These are phyloP conservation scores for Gynochthodes officinalis DNA, from an alignment of 257 asterid species.

Conservation along the genomic window DNA sequence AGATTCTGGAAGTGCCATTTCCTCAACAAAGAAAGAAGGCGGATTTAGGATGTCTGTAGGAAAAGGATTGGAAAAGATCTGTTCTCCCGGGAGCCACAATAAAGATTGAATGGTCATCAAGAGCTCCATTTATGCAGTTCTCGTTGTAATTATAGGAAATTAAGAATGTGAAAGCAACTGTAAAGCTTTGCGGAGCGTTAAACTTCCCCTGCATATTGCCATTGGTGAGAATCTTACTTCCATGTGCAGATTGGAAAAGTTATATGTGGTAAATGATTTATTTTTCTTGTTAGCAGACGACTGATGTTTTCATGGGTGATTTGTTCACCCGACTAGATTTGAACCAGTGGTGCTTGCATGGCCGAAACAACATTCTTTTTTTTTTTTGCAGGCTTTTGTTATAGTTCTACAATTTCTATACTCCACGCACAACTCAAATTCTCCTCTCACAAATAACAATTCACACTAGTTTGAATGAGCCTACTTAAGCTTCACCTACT, in stretches of 20 bases:
- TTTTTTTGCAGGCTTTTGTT: no score
- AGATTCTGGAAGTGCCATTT: constrained; percentile 24
- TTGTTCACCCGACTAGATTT: background rate
- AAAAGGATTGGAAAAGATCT: constrained; percentile 30
- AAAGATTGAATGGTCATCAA: constrained; percentile 16
- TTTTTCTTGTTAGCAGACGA: no score
- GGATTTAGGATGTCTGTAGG: constrained; percentile 29
- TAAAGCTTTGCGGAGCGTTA: background rate
- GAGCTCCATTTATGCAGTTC: background rate
- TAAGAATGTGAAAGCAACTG: background rate
- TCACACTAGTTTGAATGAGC: no score
- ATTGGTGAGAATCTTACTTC: background rate
- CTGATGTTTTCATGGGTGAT: no score
- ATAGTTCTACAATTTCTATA: no score
- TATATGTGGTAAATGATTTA: background rate
- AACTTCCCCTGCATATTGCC: background rate
- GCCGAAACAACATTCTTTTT: background rate
- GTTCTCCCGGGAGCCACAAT: constrained; percentile 17
- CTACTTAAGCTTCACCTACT: no score
- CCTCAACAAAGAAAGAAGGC: constrained; percentile 31
- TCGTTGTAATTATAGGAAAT: background rate
- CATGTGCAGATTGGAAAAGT: background rate
- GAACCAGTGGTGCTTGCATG: no score
- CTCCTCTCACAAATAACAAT: no score
- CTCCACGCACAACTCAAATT: no score